A percentile compares a stretch with the other conserved stretches of the same genome.
Evolutionary conservation across 768 basidiomycete genomes (phyloP).

Genomic region (Pisolithus tinctorius): DNA sequence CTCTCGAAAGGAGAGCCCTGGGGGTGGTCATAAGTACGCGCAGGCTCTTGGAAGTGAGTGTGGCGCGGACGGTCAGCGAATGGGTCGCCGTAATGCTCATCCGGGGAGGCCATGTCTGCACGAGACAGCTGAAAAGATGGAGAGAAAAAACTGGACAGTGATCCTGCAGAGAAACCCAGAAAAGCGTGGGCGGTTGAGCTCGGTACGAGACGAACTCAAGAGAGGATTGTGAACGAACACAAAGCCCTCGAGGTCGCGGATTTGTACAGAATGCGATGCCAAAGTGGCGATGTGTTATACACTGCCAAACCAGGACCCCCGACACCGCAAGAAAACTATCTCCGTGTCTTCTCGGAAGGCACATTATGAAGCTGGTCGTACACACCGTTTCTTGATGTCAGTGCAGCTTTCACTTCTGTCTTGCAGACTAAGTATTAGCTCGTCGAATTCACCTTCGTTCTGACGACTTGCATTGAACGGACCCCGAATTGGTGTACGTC

Average conservation of each 20-base stretch:
- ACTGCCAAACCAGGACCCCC: slow-evolving; percentile 23
- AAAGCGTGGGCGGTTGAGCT: slow-evolving; percentile 1
- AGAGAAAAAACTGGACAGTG: slow-evolving; percentile 2
- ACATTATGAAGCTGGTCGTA: no score
- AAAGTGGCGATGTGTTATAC: slow-evolving; percentile 29
- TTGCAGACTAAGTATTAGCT: no score
- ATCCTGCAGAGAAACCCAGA: slow-evolving; percentile 4
- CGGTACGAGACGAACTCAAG: slow-evolving; percentile 1
- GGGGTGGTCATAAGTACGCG: slow-evolving; percentile 33
- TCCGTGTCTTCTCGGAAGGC: no score
- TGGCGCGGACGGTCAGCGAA: slow-evolving; percentile 65
- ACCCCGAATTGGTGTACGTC: no score
- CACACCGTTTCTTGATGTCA: neutral
- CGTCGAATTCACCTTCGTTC: no score
- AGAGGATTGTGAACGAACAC: slow-evolving; percentile 18
- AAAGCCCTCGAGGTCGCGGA: slow-evolving; percentile 11
- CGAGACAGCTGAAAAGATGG: neutral
- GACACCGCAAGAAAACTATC: neutral
- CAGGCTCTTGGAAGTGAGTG: slow-evolving; percentile 54
- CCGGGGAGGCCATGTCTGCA: slow-evolving; percentile 21
- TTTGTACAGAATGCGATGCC: slow-evolving; percentile 20
- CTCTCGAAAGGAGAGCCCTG: slow-evolving; percentile 7
- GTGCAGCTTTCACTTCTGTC: neutral
- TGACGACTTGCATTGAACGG: no score
- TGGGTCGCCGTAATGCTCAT: slow-evolving; percentile 49